phyloP scores from a whole-genome alignment of 805 yeast species.

The Starmerella ratchasimensis region DNA sequence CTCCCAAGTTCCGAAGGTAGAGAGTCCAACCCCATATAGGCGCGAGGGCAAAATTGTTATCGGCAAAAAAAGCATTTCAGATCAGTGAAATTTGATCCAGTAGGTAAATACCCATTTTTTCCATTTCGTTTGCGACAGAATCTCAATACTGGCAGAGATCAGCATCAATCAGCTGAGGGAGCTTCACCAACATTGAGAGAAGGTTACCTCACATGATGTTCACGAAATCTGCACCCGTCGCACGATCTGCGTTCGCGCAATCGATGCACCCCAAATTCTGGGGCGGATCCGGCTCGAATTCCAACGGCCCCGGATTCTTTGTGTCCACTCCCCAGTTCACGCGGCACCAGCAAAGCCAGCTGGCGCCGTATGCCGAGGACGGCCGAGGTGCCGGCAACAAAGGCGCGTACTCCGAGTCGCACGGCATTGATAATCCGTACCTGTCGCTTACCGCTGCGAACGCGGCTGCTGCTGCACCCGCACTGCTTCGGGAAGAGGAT shows the following conservation, averaged over 20 bases:
- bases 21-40: no score
- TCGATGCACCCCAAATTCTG: conserved; percentile 22
- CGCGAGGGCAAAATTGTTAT: no score
- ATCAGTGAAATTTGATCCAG: no score
- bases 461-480: conserved; percentile 8
- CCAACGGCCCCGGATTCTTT: conserved; percentile 27
- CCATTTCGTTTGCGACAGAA: no score
- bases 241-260: conserved; percentile 29
- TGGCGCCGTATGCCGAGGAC: conserved; percentile 19
- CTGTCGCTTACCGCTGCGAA: conserved; percentile 11
- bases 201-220: conserved; percentile 23
- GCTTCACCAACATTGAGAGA: background rate
- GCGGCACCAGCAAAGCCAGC: conserved; percentile 28
- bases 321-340: conserved; percentile 30
- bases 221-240: conserved; percentile 26
- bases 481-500: conserved; percentile 8
- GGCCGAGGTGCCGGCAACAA: conserved; percentile 15
- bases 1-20: no score
- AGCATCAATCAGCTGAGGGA: no score
- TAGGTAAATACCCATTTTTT: no score
- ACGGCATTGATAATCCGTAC: conserved; percentile 12
- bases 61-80: no score
- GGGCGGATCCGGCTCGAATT: conserved; percentile 19
- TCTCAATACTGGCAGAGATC: no score
- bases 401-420: conserved; percentile 6